Evolutionary conservation across 306 rosid species (phyloP), one percentile per base, ranked within the genome.

Genomic region (Cicer pinnatifidum): DNA sequence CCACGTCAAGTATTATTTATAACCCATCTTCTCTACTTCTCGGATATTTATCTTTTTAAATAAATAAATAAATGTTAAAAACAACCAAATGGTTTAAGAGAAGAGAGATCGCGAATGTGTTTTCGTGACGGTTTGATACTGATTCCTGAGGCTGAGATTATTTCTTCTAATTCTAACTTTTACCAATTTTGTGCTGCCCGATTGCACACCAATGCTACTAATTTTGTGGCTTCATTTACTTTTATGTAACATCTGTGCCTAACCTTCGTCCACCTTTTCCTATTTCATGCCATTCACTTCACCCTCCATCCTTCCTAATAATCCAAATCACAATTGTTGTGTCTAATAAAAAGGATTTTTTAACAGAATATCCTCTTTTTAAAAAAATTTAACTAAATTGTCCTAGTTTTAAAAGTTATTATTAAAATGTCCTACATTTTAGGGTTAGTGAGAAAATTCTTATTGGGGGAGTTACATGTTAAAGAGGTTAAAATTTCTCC

Each of bases 81-180:
- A 28, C 35, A 28, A 28, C 5, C 35, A 28, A 28, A 28, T 4
- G 35, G 35, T 28, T 28, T 28, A 28, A 28, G 35, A 28, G 35
- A 43, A 56, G 63, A 69, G 60, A 19, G 43, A n/a, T 75, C 35
- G 65, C 8, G 65, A 65, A 65, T 8, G 20, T 51, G 41, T 16
- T 58, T 71, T 5, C 61, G 61, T 54, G 37, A 54, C 61, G 44
- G 50, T n/a, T 69, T 11, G 39, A 0, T 1, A 35, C 75, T 70
- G n/a, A 51, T 15, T 51, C n/a, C 4, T 11, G 50, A 43, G 66
- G 65, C 20, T 20, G n/a, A 65, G 50, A 46, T 20, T 7, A 2
- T 23, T 51, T 13, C 6, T 61, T 4, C 6, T 13, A 1, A 69
- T 12, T 48, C 50, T 58, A 28, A 60, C 15, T 3, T 23, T 16